Evolutionary conservation across 2,329 filamentous ascomycete genomes (phyloP).

Genomic region (Pyrenophora teres): DNA sequence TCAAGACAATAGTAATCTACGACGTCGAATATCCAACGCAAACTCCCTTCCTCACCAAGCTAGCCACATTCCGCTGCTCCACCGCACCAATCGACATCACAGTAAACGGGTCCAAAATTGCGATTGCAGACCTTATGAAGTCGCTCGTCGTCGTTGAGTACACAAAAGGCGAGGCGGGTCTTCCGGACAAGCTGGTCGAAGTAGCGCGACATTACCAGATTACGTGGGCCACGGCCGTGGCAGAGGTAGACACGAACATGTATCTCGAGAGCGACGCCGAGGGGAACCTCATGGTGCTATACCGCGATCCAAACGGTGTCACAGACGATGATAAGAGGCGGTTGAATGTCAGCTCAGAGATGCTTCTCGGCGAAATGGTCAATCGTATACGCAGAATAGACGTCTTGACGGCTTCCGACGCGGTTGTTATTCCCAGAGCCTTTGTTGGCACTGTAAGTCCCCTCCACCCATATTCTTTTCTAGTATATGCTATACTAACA

Average conservation of each 20-base stretch:
- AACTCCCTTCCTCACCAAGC: slow-evolving; percentile 66
- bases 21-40: slow-evolving; percentile 59
- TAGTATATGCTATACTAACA: slow-evolving; percentile 12
- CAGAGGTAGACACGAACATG: slow-evolving; percentile 70
- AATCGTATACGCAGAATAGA: slow-evolving; percentile 81
- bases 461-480: background rate
- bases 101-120: slow-evolving; percentile 74
- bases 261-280: slow-evolving; percentile 86
- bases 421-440: slow-evolving; percentile 76
- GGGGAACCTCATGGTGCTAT: slow-evolving; percentile 84
- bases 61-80: slow-evolving; percentile 77
- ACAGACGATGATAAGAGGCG: slow-evolving; percentile 73
- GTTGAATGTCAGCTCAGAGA: slow-evolving; percentile 76
- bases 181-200: slow-evolving; percentile 70
- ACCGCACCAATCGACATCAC: slow-evolving; percentile 83
- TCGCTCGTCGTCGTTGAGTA: slow-evolving; percentile 81
- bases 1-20: slow-evolving; percentile 77
- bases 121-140: slow-evolving; percentile 92
- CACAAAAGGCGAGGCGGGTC: slow-evolving; percentile 59
- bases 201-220: slow-evolving; percentile 80
- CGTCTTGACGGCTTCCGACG: slow-evolving; percentile 66
- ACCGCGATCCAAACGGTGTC: slow-evolving; percentile 72
- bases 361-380: slow-evolving; percentile 89
- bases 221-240: slow-evolving; percentile 79
- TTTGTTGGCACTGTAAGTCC: slow-evolving; percentile 82